A percentile compares a stretch with the other conserved stretches of the same genome.
These are phyloP conservation scores for Erythrophleum ivorense DNA, from an alignment of 331 rosid genomes.

Conservation along the genomic window DNA sequence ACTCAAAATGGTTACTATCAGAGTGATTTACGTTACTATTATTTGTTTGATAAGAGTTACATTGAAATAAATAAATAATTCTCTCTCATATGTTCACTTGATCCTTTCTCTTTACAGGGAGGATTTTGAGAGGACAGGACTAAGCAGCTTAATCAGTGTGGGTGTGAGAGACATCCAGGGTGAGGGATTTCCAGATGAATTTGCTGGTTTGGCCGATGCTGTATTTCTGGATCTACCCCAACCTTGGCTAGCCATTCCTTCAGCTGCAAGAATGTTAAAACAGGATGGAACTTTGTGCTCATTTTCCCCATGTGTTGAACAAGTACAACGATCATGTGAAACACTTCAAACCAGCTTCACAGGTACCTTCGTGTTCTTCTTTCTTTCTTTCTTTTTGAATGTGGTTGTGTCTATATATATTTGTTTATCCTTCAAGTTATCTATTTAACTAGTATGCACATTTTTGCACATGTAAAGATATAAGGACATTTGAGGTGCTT, in stretches of 20 bases:
- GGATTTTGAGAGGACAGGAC: conserved; percentile 82
- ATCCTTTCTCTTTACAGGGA: conserved; percentile 48
- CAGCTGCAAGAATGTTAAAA: conserved; percentile 69
- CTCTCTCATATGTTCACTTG: conserved; percentile 5
- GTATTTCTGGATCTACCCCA: conserved; percentile 84
- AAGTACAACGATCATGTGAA: conserved; percentile 72
- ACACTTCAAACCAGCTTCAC: conserved; percentile 61
- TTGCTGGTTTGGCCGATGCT: conserved; percentile 62
- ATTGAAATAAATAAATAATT: background rate
- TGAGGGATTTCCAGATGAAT: conserved; percentile 77
- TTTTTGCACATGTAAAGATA: conserved; percentile 49
- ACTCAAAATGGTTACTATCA: background rate
- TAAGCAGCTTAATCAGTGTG: conserved; percentile 62
- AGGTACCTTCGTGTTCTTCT: conserved; percentile 43
- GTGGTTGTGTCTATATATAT: too few relatives aligned
- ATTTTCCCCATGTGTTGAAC: conserved; percentile 89
- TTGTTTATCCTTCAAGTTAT: background rate
- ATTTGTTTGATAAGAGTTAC: background rate
- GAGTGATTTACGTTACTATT: background rate
- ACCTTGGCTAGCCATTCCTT: conserved; percentile 86
- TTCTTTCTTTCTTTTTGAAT: background rate
- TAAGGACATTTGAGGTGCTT: conserved; percentile 83
- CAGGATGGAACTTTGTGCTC: conserved; percentile 75
- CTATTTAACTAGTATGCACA: background rate
- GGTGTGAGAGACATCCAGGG: conserved; percentile 83